Evolutionary conservation across 2,329 filamentous ascomycete genomes (phyloP).

Genomic region (Curvularia sp.): DNA sequence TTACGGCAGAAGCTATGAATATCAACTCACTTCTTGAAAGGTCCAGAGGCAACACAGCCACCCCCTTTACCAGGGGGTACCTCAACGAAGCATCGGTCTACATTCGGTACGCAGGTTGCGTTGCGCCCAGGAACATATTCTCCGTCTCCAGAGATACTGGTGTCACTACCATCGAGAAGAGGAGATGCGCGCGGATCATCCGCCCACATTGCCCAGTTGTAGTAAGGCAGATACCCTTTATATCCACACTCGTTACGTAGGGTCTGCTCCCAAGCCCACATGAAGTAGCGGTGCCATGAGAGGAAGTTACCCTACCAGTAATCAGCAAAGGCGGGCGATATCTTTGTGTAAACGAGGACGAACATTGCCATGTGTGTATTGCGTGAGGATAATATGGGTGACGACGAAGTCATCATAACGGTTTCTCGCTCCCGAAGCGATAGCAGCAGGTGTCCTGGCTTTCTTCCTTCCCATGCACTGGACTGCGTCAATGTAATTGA

Average conservation of each 20-base stretch:
- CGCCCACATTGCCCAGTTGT: slow-evolving; percentile 13
- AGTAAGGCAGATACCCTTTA: slow-evolving; percentile 11
- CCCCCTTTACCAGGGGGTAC: slow-evolving; percentile 57
- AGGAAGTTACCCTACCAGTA: slow-evolving; percentile 38
- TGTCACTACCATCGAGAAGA: slow-evolving; percentile 11
- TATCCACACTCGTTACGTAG: slow-evolving; percentile 50
- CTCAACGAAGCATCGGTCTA: slow-evolving; percentile 4
- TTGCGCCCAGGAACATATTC: slow-evolving; percentile 6
- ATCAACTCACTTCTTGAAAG: slow-evolving; percentile 55
- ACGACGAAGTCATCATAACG: slow-evolving; percentile 46
- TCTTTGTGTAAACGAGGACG: not conserved
- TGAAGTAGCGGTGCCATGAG: slow-evolving; percentile 53
- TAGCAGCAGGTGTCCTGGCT: slow-evolving; percentile 16
- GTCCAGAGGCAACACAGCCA: slow-evolving; percentile 61
- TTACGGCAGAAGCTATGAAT: not conserved
- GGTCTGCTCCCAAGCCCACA: slow-evolving; percentile 52
- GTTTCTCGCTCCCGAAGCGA: slow-evolving; percentile 38
- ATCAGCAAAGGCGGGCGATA: not conserved
- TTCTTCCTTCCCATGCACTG: not conserved
- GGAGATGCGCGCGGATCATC: slow-evolving; percentile 7
- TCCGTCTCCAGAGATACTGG: slow-evolving; percentile 11
- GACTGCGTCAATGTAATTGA: not conserved
- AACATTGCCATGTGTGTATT: slow-evolving; percentile 40
- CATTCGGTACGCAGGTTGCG: slow-evolving; percentile 1
- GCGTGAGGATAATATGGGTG: slow-evolving; percentile 41